Conservation (phyloP, 306 rosid genomes). For the peach (Prunus persica) region DNA sequence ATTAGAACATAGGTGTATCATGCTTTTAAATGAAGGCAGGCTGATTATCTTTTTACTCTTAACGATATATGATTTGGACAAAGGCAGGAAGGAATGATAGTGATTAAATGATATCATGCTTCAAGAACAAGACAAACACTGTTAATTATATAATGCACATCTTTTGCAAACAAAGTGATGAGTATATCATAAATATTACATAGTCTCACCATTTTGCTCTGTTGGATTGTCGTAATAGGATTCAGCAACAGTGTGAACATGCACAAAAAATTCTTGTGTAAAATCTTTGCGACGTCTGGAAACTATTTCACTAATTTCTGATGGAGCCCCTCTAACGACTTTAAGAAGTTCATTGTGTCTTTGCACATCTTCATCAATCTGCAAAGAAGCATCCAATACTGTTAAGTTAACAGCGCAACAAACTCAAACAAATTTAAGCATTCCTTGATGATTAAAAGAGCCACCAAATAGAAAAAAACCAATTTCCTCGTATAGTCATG, state of each 20-base stretch:
- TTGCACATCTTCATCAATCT: constrained; percentile 91
- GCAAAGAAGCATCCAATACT: constrained; percentile 17
- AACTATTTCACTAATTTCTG: constrained; percentile 60
- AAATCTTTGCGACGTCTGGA: constrained; percentile 86
- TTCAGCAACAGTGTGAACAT: constrained; percentile 69
- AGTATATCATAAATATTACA: background rate
- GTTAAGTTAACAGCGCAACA: background rate
- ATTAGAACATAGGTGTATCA: background rate
- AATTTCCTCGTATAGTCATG: background rate
- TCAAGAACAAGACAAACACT: background rate
- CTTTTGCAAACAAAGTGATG: background rate
- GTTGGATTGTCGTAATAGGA: constrained; percentile 56
- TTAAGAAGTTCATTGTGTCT: constrained; percentile 76
- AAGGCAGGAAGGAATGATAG: background rate
- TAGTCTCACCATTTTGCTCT: constrained; percentile 59
- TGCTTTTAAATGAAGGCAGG: background rate
- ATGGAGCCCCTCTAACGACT: constrained; percentile 39
- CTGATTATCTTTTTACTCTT: background rate
- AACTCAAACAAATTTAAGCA: constrained; percentile 2
- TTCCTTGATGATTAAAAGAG: background rate
- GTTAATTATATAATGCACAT: background rate
- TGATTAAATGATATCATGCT: background rate
- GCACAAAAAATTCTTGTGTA: constrained; percentile 83
- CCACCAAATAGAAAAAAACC: background rate
- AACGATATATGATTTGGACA: background rate